Percentiles rank a stretch among this genome's conserved stretches.
These are phyloP conservation scores for Phytophthora agathidicida DNA, from an alignment of 352 stramenopile species.

Conservation along the genomic window DNA sequence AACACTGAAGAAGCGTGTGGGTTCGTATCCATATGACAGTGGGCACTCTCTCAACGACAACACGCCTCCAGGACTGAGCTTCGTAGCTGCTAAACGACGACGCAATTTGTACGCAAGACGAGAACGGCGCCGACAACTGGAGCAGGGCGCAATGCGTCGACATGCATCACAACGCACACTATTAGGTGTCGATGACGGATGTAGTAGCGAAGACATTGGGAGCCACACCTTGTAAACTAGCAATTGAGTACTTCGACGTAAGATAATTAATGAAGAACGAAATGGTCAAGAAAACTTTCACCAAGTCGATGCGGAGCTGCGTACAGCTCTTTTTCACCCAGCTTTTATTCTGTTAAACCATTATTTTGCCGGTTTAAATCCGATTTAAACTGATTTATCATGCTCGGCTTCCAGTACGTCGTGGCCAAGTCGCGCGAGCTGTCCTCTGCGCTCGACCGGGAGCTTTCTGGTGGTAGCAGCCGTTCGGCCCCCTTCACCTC, in stretches of 20 bases:
- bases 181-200: neutral
- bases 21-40: slow-evolving; percentile 1
- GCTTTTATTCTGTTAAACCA: too few species aligned
- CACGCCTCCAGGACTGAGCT: slow-evolving; percentile 26
- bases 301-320: too few species aligned
- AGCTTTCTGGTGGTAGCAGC: slow-evolving; percentile 33
- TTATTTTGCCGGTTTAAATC: too few species aligned
- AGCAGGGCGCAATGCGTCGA: slow-evolving; percentile 25
- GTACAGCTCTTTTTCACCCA: too few species aligned
- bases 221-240: too few species aligned
- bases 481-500: slow-evolving; percentile 13
- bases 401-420: slow-evolving; percentile 78
- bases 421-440: slow-evolving; percentile 81
- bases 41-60: slow-evolving; percentile 2
- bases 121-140: slow-evolving; percentile 32
- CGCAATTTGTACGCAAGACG: slow-evolving; percentile 37
- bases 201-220: too few species aligned
- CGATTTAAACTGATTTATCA: too few species aligned
- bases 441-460: slow-evolving; percentile 59
- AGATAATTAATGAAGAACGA: too few species aligned
- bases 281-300: too few species aligned
- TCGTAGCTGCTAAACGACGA: slow-evolving; percentile 24
- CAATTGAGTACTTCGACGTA: too few species aligned
- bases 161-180: slow-evolving; percentile 28
- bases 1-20: slow-evolving; percentile 33